A percentile compares a stretch with the other conserved stretches of the same genome.
Conservation (phyloP, 805 yeast genomes). For the Schwanniomyces vanrijiae region DNA sequence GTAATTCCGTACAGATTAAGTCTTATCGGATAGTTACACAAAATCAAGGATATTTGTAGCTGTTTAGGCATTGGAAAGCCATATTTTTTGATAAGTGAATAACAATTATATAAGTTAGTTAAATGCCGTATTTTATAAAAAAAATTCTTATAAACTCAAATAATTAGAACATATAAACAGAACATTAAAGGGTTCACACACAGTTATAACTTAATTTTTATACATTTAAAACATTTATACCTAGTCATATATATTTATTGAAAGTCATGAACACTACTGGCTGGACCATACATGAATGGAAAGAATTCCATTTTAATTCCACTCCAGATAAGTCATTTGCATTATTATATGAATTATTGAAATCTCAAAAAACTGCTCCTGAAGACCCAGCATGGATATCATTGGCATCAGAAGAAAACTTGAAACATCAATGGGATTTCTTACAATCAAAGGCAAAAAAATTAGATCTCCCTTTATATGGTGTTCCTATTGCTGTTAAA, state of each 20-base stretch:
- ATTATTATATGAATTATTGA: conserved; percentile 45
- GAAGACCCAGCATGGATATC: conserved; percentile 93
- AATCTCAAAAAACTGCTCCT: conserved; percentile 46
- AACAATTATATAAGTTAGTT: neutral
- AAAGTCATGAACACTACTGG: conserved; percentile 40
- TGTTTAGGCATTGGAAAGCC: neutral
- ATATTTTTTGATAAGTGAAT: neutral
- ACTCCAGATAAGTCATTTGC: conserved; percentile 62
- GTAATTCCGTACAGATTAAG: neutral
- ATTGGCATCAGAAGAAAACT: conserved; percentile 58
- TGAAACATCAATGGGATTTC: conserved; percentile 75
- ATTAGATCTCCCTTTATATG: conserved; percentile 66
- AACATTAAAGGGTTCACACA: neutral
- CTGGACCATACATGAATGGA: conserved; percentile 85
- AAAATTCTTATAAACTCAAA: neutral
- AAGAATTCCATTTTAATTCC: conserved; percentile 59
- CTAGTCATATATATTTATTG: neutral
- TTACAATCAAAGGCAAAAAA: conserved; percentile 63
- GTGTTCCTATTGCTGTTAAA: conserved; percentile 93
- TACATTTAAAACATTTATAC: neutral
- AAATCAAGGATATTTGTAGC: neutral
- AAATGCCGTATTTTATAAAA: neutral
- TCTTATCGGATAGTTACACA: neutral
- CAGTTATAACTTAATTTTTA: neutral
- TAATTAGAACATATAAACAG: neutral